A percentile compares a stretch with the other conserved stretches of the same genome.
phyloP scores from a whole-genome alignment of 306 rosid species.

The Heteromeles arbutifolia region DNA sequence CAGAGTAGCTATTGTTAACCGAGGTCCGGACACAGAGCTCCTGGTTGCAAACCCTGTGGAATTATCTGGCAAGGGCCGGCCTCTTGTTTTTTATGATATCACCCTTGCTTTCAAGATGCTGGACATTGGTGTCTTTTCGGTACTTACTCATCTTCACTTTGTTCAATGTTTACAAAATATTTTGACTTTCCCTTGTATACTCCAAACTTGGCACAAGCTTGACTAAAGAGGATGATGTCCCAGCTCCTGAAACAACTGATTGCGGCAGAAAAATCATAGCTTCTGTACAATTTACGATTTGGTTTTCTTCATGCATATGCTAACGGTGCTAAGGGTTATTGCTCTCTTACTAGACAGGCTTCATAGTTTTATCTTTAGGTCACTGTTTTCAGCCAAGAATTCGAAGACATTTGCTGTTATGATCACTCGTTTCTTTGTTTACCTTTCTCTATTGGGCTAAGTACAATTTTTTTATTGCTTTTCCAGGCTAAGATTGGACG shows the following conservation, averaged over 20 bases:
- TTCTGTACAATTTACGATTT: no score
- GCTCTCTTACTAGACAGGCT: neutral
- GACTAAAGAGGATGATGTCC: neutral
- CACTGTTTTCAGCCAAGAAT: neutral
- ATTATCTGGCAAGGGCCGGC: conserved; percentile 87
- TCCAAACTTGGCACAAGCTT: no score
- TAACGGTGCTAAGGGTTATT: neutral
- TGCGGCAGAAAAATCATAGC: no score
- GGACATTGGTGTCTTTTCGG: conserved; percentile 69
- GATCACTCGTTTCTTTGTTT: conserved; percentile 6
- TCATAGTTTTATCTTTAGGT: neutral
- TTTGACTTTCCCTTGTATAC: no score
- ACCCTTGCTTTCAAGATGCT: conserved; percentile 84
- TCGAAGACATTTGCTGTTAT: neutral
- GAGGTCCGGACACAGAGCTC: conserved; percentile 85
- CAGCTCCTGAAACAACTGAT: no score
- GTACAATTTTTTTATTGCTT: conserved; percentile 1
- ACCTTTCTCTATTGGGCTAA: neutral
- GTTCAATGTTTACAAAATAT: neutral
- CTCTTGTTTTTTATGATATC: conserved; percentile 78
- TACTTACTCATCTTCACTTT: conserved; percentile 28
- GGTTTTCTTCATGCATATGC: neutral
- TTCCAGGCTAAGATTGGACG: conserved; percentile 80
- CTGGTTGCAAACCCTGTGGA: conserved; percentile 93
- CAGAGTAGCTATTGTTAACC: conserved; percentile 64